Base-by-base conservation (phyloP, 345 rosid genomes). In the Capsella bursapastoris region DNA sequence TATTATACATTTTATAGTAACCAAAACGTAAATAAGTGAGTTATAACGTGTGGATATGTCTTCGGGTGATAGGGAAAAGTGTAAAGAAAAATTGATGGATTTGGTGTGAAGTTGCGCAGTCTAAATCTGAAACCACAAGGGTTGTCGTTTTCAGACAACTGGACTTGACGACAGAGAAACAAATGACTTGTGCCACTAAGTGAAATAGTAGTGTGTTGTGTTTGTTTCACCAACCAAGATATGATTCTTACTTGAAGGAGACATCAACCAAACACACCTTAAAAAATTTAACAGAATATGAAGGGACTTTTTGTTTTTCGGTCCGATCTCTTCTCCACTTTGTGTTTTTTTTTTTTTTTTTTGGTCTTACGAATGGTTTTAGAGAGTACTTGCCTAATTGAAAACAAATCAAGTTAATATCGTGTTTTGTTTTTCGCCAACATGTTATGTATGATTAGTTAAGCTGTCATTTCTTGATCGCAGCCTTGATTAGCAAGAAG, bases 151-250 rank as follows among this genome's bases (percentile, higher is more conserved):
- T 75, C 79, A 61, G 32, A 75, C 70, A 61, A 15, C 64, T 61
- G 8, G 52, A 43, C 25, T 41, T 1, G 25, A 22, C 25, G 1
- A 22, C 18, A 22, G 40, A 60, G 18, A 43, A 49, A 34, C 25
- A 41, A 38, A 58, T 0, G 13, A 44, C 57, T 61, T 32, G 15
- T 53, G 34, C 44, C 51, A 67, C 56, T 62, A 45, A 5, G 72
- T 66, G 78, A 74, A 60, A 60, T 50, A 53, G 74, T 38, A 22
- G n/a, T 62, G 43, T 43, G 51, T 35, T 25, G 25, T 68, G 64
- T 75, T 53, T 74, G 59, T 67, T 68, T 69, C 63, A 76, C 79
- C 75, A 76, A 69, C 75, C 75, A 69, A 69, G 27, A 62, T 55
- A 52, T 76, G 59, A 53, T 76, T 76, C 59, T 69, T 53, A 45